A percentile compares a stretch with the other conserved stretches of the same genome.
phyloP scores from a whole-genome alignment of 441 rosid species.

The Oxalis stricta region DNA sequence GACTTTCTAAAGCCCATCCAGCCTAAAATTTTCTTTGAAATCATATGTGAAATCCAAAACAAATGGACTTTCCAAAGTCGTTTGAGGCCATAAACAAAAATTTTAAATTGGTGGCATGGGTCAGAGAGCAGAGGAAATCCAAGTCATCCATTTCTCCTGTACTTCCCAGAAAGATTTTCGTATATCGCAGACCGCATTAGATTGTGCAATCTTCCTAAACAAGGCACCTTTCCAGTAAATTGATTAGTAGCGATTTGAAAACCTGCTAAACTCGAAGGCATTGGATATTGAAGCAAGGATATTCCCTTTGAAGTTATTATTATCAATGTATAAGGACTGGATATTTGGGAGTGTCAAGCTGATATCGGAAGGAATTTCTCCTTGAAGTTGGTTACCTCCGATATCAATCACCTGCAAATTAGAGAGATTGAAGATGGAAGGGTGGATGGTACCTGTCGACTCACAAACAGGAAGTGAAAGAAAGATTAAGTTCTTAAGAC shows the following conservation, averaged over 20 bases:
- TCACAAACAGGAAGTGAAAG: too few relatives aligned
- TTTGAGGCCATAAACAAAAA: neutral
- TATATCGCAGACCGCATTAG: neutral
- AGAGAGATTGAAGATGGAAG: too few relatives aligned
- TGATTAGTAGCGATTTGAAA: neutral
- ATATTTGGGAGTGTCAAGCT: conserved; percentile 6
- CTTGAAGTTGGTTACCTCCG: neutral
- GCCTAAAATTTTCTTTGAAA: too few relatives aligned
- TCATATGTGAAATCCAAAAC: too few relatives aligned
- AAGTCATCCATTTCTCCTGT: conserved; percentile 1
- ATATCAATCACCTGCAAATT: neutral
- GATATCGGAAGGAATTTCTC: conserved; percentile 1
- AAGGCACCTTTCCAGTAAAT: conserved; percentile 4
- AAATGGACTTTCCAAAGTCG: neutral
- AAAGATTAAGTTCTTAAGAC: too few relatives aligned
- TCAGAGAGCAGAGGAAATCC: conserved; percentile 5
- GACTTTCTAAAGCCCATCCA: too few relatives aligned
- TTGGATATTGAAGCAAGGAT: conserved; percentile 8
- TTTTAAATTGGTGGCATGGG: neutral
- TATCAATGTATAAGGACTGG: neutral
- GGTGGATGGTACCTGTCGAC: too few relatives aligned
- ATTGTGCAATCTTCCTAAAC: neutral
- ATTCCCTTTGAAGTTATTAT: neutral
- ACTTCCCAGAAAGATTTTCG: conserved; percentile 1
- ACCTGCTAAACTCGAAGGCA: neutral